A percentile compares a stretch with the other conserved stretches of the same genome.
These are phyloP conservation scores for Amphichorda felina DNA, from an alignment of 2,329 filamentous ascomycete species.

Conservation along the genomic window DNA sequence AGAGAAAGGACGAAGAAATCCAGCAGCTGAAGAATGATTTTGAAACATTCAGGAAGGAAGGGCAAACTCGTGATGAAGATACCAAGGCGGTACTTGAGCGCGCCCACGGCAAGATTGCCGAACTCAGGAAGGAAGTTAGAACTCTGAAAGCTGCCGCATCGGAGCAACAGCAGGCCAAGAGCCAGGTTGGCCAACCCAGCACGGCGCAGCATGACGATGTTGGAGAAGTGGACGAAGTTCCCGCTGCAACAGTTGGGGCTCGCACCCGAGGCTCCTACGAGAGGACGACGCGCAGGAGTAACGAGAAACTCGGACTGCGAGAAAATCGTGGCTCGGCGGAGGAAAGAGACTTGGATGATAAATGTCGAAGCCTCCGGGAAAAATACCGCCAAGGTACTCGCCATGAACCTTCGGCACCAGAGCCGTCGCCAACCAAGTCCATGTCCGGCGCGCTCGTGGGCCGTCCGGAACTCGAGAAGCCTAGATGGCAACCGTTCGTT, in stretches of 20 bases:
- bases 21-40: constrained; percentile 38
- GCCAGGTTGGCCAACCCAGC: neutral
- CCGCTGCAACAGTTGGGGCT: too few species aligned
- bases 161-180: neutral
- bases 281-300: too few species aligned
- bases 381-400: neutral
- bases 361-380: neutral
- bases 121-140: constrained; percentile 41
- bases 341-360: constrained; percentile 1
- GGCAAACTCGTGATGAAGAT: constrained; percentile 41
- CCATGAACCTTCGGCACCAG: neutral
- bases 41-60: constrained; percentile 39
- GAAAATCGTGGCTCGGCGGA: too few species aligned
- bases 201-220: neutral
- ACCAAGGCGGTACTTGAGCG: constrained; percentile 41
- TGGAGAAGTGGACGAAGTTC: neutral
- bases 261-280: too few species aligned
- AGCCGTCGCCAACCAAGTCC: constrained; percentile 1
- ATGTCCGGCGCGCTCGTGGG: constrained; percentile 8
- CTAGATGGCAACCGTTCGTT: constrained; percentile 28
- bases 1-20: constrained; percentile 36
- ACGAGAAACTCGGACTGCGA: too few species aligned
- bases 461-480: constrained; percentile 16
- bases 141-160: constrained; percentile 23
- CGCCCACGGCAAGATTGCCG: constrained; percentile 43